phyloP scores from a whole-genome alignment of 2,329 filamentous ascomycete genomes.

The Aspergillus bombycis region DNA sequence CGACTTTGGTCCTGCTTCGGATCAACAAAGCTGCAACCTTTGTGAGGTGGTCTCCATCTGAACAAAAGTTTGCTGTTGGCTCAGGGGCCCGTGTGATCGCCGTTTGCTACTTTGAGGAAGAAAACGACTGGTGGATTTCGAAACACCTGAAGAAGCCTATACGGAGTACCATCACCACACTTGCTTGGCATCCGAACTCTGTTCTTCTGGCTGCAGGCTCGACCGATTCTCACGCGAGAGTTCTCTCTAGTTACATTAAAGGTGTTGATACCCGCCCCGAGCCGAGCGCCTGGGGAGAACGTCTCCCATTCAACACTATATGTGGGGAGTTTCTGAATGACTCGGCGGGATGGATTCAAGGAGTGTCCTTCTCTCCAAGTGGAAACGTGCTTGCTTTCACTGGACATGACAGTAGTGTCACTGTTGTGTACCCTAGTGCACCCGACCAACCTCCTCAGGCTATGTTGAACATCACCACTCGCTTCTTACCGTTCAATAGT shows the following conservation, averaged over 20 bases:
- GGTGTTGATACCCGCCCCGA: slow-evolving; percentile 85
- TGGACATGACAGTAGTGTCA: slow-evolving; percentile 94
- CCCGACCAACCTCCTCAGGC: slow-evolving; percentile 89
- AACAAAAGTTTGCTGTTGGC: slow-evolving; percentile 96
- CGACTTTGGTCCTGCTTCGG: slow-evolving; percentile 91
- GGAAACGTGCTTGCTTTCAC: slow-evolving; percentile 93
- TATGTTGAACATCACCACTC: slow-evolving; percentile 87
- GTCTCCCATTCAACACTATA: slow-evolving; percentile 95
- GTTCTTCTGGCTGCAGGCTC: slow-evolving; percentile 92
- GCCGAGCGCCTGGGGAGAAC: slow-evolving; percentile 88
- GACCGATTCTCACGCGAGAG: slow-evolving; percentile 94
- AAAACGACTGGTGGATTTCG: slow-evolving; percentile 99
- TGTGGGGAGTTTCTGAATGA: slow-evolving; percentile 96
- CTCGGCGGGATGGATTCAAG: slow-evolving; percentile 95
- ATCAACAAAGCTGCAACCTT: slow-evolving; percentile 97
- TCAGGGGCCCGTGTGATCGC: slow-evolving; percentile 95
- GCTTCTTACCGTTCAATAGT: slow-evolving; percentile 88
- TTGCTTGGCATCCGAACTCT: slow-evolving; percentile 97
- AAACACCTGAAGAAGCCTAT: slow-evolving; percentile 99
- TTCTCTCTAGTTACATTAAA: slow-evolving; percentile 96
- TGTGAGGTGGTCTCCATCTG: slow-evolving; percentile 94
- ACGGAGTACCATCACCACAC: slow-evolving; percentile 90
- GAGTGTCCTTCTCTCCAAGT: slow-evolving; percentile 87
- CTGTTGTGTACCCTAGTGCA: slow-evolving; percentile 89
- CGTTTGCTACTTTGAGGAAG: slow-evolving; percentile 97